Evolutionary conservation across 2,329 filamentous ascomycete species (phyloP).

Genomic region (Amylocarpus encephaloides): DNA sequence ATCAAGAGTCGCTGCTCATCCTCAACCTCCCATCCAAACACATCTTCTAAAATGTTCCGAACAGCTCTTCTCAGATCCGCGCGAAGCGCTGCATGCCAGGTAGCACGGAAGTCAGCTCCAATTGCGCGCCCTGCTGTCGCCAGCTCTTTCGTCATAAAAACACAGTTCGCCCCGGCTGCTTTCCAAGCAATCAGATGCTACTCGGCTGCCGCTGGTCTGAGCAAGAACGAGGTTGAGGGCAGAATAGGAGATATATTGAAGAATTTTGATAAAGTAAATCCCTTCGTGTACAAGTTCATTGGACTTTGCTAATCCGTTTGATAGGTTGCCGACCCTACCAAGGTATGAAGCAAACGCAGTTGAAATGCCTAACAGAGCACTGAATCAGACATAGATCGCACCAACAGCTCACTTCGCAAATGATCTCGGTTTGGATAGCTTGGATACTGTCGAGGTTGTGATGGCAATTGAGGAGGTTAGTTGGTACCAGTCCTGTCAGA

Average conservation of each 20-base stretch:
- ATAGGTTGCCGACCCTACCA: slow-evolving; percentile 61
- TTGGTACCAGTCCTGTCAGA: neutral
- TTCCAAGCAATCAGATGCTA: slow-evolving; percentile 75
- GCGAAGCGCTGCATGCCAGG: slow-evolving; percentile 43
- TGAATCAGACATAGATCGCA: slow-evolving; percentile 58
- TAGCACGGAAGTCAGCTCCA: slow-evolving; percentile 44
- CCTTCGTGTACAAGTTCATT: slow-evolving; percentile 2
- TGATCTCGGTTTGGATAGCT: slow-evolving; percentile 91
- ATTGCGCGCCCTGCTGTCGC: slow-evolving; percentile 54
- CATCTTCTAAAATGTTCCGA: slow-evolving; percentile 70
- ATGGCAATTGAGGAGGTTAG: slow-evolving; percentile 98
- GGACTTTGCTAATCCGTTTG: slow-evolving; percentile 20
- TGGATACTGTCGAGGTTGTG: slow-evolving; percentile 98
- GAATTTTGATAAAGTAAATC: slow-evolving; percentile 90
- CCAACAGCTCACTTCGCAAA: slow-evolving; percentile 86
- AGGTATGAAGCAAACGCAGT: slow-evolving; percentile 41
- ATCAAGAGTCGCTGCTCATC: slow-evolving; percentile 13
- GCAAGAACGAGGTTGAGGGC: slow-evolving; percentile 79
- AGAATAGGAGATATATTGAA: slow-evolving; percentile 88
- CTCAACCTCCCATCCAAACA: slow-evolving; percentile 12
- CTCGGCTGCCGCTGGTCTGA: slow-evolving; percentile 71
- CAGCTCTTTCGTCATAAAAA: slow-evolving; percentile 55
- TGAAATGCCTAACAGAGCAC: neutral
- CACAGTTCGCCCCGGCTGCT: slow-evolving; percentile 56
- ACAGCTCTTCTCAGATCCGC: slow-evolving; percentile 75